A percentile compares a stretch with the other conserved stretches of the same genome.
Evolutionary conservation across 345 rosid genomes (phyloP).

Genomic region (Rhodomyrtus tomentosa): DNA sequence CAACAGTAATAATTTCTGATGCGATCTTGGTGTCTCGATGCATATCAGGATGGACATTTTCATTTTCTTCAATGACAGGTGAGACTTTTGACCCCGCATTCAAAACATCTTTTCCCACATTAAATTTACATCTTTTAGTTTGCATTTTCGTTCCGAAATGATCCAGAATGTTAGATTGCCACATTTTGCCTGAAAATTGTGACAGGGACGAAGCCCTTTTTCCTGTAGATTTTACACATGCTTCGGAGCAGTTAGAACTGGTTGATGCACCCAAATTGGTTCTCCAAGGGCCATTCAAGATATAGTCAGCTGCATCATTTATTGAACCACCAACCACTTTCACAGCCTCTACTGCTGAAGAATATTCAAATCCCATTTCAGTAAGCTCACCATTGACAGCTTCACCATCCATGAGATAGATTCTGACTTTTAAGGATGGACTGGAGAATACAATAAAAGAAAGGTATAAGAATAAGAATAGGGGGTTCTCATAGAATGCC

Average conservation of each 20-base stretch:
- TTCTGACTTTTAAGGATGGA: not conserved
- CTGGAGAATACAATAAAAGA: not conserved
- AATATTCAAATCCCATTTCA: conserved; percentile 66
- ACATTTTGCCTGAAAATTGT: conserved; percentile 10
- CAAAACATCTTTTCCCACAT: conserved; percentile 1
- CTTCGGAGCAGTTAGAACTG: conserved; percentile 12
- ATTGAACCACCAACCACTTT: conserved; percentile 48
- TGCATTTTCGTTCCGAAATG: conserved; percentile 30
- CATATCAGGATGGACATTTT: not conserved
- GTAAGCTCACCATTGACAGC: conserved; percentile 21
- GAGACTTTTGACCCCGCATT: conserved; percentile 10
- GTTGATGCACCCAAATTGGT: conserved; percentile 11
- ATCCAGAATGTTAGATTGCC: conserved; percentile 53
- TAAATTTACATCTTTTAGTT: conserved; percentile 14
- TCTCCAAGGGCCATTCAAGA: conserved; percentile 26
- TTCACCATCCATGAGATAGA: conserved; percentile 15
- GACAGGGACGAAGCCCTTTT: conserved; percentile 17
- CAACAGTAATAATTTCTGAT: conserved; percentile 5
- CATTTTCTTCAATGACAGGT: conserved; percentile 7
- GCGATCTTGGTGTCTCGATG: not conserved
- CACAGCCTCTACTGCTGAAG: conserved; percentile 41
- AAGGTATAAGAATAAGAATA: not conserved
- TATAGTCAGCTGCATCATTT: conserved; percentile 38
- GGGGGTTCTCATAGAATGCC: not conserved
- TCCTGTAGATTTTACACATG: conserved; percentile 10